phyloP scores from a whole-genome alignment of 2,329 filamentous ascomycete genomes.

The Fusarium praegraminearum region DNA sequence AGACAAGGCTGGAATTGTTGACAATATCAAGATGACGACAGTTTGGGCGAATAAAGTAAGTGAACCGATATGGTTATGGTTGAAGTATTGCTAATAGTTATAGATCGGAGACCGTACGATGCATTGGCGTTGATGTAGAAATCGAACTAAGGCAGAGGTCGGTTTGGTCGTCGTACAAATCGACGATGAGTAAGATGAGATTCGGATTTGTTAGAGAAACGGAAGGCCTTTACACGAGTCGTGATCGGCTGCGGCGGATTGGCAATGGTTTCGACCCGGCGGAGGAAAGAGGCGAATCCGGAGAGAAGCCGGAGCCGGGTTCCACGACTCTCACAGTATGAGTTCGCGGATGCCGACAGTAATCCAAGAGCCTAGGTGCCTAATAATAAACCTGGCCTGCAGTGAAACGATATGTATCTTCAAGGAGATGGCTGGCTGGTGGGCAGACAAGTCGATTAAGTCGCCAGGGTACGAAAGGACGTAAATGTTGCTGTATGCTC shows the following conservation, averaged over 20 bases:
- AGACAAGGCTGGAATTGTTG: conserved; percentile 20
- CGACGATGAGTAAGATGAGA: conserved; percentile 10
- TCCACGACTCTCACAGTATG: conserved; percentile 27
- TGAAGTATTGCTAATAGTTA: conserved; percentile 33
- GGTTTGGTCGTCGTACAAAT: conserved; percentile 18
- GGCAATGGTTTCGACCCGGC: conserved; percentile 39
- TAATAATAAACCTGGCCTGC: conserved; percentile 12
- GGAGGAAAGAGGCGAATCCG: conserved; percentile 44
- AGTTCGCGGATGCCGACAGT: conserved; percentile 20
- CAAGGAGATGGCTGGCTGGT: conserved; percentile 30
- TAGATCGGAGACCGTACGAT: conserved; percentile 33
- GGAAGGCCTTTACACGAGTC: conserved; percentile 31
- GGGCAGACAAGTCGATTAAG: conserved; percentile 38
- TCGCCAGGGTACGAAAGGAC: conserved; percentile 36
- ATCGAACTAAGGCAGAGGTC: conserved; percentile 15
- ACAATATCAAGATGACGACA: conserved; percentile 11
- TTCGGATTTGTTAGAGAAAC: conserved; percentile 20
- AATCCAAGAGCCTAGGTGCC: conserved; percentile 8
- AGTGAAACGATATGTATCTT: conserved; percentile 32
- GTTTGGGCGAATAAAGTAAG: conserved; percentile 3
- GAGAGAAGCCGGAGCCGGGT: conserved; percentile 42
- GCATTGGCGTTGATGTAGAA: conserved; percentile 37
- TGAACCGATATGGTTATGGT: conserved; percentile 7
- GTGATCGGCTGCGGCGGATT: conserved; percentile 36
- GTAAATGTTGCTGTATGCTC: conserved; percentile 17